Evolutionary conservation across 345 rosid species (phyloP).

Genomic region (Bruguiera sexangula): DNA sequence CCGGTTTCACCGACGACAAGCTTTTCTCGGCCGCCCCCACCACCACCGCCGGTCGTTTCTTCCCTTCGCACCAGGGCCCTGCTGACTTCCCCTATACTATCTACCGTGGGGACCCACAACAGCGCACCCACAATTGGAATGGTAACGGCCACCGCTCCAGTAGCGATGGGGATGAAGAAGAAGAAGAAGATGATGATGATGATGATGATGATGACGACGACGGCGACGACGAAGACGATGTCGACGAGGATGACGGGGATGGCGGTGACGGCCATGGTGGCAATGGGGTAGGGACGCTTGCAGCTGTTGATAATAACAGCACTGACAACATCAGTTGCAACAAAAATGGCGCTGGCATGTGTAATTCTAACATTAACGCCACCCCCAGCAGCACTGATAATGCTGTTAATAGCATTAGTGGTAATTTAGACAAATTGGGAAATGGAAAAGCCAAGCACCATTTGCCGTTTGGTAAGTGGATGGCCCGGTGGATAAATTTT

Average conservation of each 20-base stretch:
- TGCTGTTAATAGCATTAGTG: background rate
- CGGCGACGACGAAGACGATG: slow-evolving; percentile 27
- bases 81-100: background rate
- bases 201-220: slow-evolving; percentile 43
- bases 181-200: slow-evolving; percentile 49
- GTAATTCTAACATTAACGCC: slow-evolving; percentile 19
- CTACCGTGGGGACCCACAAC: background rate
- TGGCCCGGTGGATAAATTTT: background rate
- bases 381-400: background rate
- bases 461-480: slow-evolving; percentile 27
- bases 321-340: slow-evolving; percentile 16
- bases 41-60: slow-evolving; percentile 37
- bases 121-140: slow-evolving; percentile 24
- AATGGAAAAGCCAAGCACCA: slow-evolving; percentile 38
- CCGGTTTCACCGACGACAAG: slow-evolving; percentile 49
- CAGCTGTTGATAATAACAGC: slow-evolving; percentile 16
- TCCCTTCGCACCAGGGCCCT: slow-evolving; percentile 27
- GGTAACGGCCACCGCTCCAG: slow-evolving; percentile 27
- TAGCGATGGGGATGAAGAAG: slow-evolving; percentile 44
- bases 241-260: slow-evolving; percentile 16
- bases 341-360: slow-evolving; percentile 6
- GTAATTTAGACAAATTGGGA: slow-evolving; percentile 19
- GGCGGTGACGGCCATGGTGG: slow-evolving; percentile 7
- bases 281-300: slow-evolving; percentile 6
- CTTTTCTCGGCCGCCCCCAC: slow-evolving; percentile 30